Evolutionary conservation across 176 grass and related monocot genomes (phyloP).

Genomic region (Hsuehochloa calcarea): DNA sequence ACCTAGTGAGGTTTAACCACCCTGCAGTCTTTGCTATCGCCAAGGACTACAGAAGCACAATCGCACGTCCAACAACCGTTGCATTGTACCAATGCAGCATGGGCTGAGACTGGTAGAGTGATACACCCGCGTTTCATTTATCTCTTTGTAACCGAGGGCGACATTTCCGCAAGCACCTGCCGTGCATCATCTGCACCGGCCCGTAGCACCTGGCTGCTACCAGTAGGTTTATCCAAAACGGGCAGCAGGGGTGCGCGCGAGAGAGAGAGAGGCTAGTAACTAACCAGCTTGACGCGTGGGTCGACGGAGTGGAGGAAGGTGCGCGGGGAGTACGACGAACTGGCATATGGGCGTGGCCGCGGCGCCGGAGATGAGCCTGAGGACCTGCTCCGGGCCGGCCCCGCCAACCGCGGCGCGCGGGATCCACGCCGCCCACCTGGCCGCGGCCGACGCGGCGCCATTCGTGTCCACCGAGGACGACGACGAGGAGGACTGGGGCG

Average conservation of each 20-base stretch:
- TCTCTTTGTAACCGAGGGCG: not conserved
- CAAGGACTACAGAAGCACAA: not conserved
- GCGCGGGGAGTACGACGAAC: slow-evolving; percentile 75
- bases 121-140: not conserved
- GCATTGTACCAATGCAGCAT: not conserved
- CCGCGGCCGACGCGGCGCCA: not conserved
- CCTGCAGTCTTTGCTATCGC: not conserved
- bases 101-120: not conserved
- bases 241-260: not conserved
- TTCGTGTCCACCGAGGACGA: slow-evolving; percentile 9
- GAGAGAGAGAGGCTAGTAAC: slow-evolving; percentile 9
- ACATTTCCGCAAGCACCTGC: slow-evolving; percentile 5
- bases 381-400: slow-evolving; percentile 61
- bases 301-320: slow-evolving; percentile 94
- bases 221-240: not conserved
- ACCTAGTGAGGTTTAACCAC: not conserved
- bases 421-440: slow-evolving; percentile 67
- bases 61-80: not conserved
- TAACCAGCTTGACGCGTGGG: slow-evolving; percentile 83
- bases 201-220: not conserved
- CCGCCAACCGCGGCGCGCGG: slow-evolving; percentile 39
- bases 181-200: not conserved
- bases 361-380: slow-evolving; percentile 78
- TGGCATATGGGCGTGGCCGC: slow-evolving; percentile 87
- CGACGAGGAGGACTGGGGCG: not conserved